phyloP scores from a whole-genome alignment of 2,329 filamentous ascomycete genomes.

The Alternaria viburni region DNA sequence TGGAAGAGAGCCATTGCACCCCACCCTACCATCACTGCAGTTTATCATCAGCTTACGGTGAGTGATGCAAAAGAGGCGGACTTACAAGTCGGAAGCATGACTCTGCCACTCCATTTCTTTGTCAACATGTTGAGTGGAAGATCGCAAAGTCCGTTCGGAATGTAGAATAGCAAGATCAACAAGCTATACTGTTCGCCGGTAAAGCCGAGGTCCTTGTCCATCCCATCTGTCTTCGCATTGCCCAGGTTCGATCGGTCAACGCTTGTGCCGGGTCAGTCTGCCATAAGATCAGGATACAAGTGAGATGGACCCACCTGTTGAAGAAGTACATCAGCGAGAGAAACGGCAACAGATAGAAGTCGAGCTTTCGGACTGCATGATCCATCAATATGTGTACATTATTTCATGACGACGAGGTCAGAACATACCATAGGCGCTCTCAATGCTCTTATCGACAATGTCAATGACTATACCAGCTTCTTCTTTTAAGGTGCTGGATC shows the following conservation, averaged over 20 bases:
- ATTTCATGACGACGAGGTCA: background rate
- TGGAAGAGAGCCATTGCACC: slow-evolving; percentile 57
- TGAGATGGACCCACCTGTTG: background rate
- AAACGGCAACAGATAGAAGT: background rate
- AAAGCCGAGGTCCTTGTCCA: slow-evolving; percentile 53
- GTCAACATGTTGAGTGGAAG: slow-evolving; percentile 58
- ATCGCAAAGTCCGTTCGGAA: slow-evolving; percentile 59
- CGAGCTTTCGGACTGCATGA: background rate
- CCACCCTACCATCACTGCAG: slow-evolving; percentile 55
- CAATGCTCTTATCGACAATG: background rate
- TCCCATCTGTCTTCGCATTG: slow-evolving; percentile 59
- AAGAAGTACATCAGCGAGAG: slow-evolving; percentile 1
- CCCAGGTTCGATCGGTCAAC: slow-evolving; percentile 54
- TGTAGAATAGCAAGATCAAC: slow-evolving; percentile 59
- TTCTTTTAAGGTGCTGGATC: background rate
- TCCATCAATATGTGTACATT: background rate
- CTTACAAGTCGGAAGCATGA: slow-evolving; percentile 48
- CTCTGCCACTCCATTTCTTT: slow-evolving; percentile 55
- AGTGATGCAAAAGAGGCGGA: slow-evolving; percentile 3
- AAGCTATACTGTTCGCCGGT: slow-evolving; percentile 52
- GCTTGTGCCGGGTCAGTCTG: slow-evolving; percentile 50
- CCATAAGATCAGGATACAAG: background rate
- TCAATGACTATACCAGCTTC: background rate
- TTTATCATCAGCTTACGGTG: background rate
- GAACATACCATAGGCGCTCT: background rate